Base-by-base conservation (phyloP, 2,329 filamentous ascomycete species). In the Ophiosphaerella narmari region DNA sequence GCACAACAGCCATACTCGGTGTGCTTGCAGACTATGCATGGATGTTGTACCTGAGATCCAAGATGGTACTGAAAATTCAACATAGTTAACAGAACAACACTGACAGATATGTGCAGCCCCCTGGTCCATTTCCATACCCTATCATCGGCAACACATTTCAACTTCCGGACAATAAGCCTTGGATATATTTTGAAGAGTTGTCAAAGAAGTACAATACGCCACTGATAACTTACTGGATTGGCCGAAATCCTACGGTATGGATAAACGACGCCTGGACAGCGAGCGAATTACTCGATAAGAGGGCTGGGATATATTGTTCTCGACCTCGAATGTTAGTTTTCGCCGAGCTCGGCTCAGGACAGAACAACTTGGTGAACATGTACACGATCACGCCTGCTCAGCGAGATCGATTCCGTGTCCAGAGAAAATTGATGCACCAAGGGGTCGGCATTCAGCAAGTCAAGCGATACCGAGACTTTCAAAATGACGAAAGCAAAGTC, bases 401-500 rank as follows among this genome's bases (percentile, higher is more conserved):
- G 29, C 47, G 70, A 18, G 67, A 71, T 9, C 64, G 67, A 0
- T 73, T 68, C 43, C 63, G 70, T 24, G 55, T 65, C 3, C 58
- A 65, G 37, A 56, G 70, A 7, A 72, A 72, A 47, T 32, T 72
- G n/a, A 72, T 57, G 42, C 70, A 73, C 14, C 63, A 69, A 26
- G 67, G 67, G 11, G 68, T 73, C 8, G 70, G 70, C 7, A 68
- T 72, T 11, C 82, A 85, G 72, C 77, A 82, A 13, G 81, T 85
- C 7, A 77, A 76, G 45, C 54, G 54, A 8, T 86, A 85, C 49
- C 74, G 83, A 2, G 75, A 78, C 2, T 84, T 85, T 50, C 82
- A 86, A 61, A 82, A 85, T 59, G 78, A 82, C 55, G 82, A 85
- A 69, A 83, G 80, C 63, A 77, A 76, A 41, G 68, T 82, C 4